phyloP scores from a whole-genome alignment of 2,329 filamentous ascomycete genomes.

The Penicillium paneum region DNA sequence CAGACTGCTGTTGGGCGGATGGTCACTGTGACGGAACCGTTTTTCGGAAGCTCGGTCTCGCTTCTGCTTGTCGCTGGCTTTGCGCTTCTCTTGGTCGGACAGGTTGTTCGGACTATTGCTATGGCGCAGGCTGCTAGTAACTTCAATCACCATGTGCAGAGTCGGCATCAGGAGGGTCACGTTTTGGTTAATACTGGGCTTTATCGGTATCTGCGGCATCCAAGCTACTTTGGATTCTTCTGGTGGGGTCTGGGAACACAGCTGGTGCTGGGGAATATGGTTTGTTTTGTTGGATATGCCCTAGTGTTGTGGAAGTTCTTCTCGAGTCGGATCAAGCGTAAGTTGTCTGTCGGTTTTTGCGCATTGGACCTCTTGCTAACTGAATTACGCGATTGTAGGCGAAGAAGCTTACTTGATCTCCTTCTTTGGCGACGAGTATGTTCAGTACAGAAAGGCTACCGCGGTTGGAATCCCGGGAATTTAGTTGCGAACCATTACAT shows the following conservation, averaged over 20 bases:
- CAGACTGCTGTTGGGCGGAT: constrained; percentile 32
- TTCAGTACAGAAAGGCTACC: constrained; percentile 67
- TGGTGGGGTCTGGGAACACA: constrained; percentile 98
- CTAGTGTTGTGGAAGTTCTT: constrained; percentile 86
- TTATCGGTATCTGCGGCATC: constrained; percentile 75
- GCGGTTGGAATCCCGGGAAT: constrained; percentile 80
- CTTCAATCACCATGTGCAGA: constrained; percentile 87
- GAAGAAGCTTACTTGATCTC: constrained; percentile 75
- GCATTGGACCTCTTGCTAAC: background rate
- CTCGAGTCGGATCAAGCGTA: constrained; percentile 62
- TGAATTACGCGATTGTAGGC: constrained; percentile 41
- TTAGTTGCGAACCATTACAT: background rate
- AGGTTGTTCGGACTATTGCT: constrained; percentile 71
- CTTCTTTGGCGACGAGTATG: constrained; percentile 84
- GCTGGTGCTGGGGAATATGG: constrained; percentile 76
- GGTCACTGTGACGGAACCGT: constrained; percentile 46
- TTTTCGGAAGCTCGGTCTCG: constrained; percentile 20
- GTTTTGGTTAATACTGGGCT: constrained; percentile 78
- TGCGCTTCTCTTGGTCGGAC: constrained; percentile 64
- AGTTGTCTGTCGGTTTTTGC: constrained; percentile 30
- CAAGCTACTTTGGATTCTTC: constrained; percentile 96
- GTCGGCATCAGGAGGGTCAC: constrained; percentile 65
- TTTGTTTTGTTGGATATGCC: constrained; percentile 73
- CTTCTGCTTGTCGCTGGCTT: constrained; percentile 56
- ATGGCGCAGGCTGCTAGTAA: constrained; percentile 87